Conservation (phyloP, 345 rosid genomes). For the Cardamine resedifolia region DNA sequence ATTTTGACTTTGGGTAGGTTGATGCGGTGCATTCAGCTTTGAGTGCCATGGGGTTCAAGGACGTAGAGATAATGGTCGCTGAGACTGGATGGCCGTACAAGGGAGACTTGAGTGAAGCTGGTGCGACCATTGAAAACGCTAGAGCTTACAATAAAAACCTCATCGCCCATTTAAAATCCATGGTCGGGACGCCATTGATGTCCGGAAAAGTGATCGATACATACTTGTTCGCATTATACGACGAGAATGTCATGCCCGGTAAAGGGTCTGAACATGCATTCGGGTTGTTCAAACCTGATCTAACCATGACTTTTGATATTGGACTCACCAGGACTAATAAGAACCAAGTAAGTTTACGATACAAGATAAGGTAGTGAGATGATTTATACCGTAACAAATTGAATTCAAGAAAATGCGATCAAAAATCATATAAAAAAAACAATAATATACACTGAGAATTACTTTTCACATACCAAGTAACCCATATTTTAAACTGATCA, state of each 20-base stretch:
- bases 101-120: slow-evolving; percentile 74
- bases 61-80: slow-evolving; percentile 84
- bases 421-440: too few relatives aligned
- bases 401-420: too few relatives aligned
- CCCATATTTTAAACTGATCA: too few relatives aligned
- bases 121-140: slow-evolving; percentile 76
- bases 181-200: slow-evolving; percentile 87
- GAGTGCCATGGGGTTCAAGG: slow-evolving; percentile 56
- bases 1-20: slow-evolving; percentile 44
- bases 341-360: slow-evolving; percentile 30
- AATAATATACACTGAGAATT: too few relatives aligned
- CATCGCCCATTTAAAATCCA: slow-evolving; percentile 74
- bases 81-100: slow-evolving; percentile 99
- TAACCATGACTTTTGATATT: slow-evolving; percentile 66
- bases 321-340: slow-evolving; percentile 59
- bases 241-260: slow-evolving; percentile 88
- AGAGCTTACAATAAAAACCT: slow-evolving; percentile 80
- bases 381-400: background rate
- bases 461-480: too few relatives aligned
- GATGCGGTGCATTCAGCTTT: slow-evolving; percentile 84
- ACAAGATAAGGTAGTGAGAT: background rate
- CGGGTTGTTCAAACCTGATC: slow-evolving; percentile 75
- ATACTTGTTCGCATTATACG: slow-evolving; percentile 77
- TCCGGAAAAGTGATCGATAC: slow-evolving; percentile 86
- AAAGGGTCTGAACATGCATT: slow-evolving; percentile 65